Percentiles rank a stretch among this genome's conserved stretches.
phyloP scores from a whole-genome alignment of 805 yeast species.

The Candida xyloterini region DNA sequence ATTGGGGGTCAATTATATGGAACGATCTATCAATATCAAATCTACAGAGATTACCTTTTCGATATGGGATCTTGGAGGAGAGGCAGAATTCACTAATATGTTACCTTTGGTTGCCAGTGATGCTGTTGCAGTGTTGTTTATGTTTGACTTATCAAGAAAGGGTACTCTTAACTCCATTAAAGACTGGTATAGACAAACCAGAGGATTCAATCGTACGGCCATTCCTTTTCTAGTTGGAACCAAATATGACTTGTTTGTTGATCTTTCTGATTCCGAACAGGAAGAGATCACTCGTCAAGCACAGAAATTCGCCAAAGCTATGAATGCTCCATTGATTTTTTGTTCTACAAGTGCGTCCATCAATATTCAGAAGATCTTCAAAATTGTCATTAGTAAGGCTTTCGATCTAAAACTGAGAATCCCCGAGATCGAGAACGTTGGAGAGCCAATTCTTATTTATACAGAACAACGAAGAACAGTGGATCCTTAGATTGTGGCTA shows the following conservation, averaged over 20 bases:
- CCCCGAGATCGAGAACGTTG: constrained; percentile 78
- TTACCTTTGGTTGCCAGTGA: constrained; percentile 88
- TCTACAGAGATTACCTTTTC: constrained; percentile 87
- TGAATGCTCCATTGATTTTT: constrained; percentile 81
- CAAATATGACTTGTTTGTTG: constrained; percentile 84
- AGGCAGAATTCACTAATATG: constrained; percentile 92
- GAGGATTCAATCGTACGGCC: constrained; percentile 87
- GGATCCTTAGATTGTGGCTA: constrained; percentile 7
- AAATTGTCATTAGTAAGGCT: constrained; percentile 84
- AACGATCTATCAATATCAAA: constrained; percentile 77
- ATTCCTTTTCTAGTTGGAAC: constrained; percentile 92
- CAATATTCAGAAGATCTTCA: constrained; percentile 90
- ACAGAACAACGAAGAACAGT: constrained; percentile 20
- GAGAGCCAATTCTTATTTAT: constrained; percentile 89
- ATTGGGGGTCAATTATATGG: constrained; percentile 92
- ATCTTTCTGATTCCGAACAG: constrained; percentile 75
- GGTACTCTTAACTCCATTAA: constrained; percentile 83
- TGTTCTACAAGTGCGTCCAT: constrained; percentile 91
- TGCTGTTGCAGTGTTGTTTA: constrained; percentile 85
- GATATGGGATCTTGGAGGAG: constrained; percentile 96
- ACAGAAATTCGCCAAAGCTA: constrained; percentile 79
- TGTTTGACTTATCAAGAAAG: constrained; percentile 86
- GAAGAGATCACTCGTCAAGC: constrained; percentile 80
- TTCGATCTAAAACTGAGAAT: constrained; percentile 80
- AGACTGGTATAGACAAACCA: constrained; percentile 92